phyloP scores from a whole-genome alignment of 768 basidiomycete genomes.

The Lanmaoa pseudosensibilis region DNA sequence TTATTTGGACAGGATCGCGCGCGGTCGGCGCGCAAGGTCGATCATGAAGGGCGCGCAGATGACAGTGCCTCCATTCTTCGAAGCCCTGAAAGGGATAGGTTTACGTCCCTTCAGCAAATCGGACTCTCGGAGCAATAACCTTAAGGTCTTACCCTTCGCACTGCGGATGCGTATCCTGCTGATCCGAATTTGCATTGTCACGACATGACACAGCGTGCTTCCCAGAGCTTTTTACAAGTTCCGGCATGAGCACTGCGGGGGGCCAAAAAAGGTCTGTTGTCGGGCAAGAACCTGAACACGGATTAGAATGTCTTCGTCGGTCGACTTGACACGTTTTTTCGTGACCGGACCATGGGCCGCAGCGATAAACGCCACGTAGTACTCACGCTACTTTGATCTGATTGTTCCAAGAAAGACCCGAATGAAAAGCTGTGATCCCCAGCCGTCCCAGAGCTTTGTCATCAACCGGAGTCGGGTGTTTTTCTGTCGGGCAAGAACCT shows the following conservation, averaged over 20 bases:
- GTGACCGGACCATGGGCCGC: constrained; percentile 3
- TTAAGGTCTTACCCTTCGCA: not conserved
- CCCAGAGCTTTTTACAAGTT: constrained; percentile 1
- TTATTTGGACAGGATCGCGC: not conserved
- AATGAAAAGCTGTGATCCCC: not conserved
- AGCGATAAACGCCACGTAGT: not conserved
- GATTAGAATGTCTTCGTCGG: constrained; percentile 8
- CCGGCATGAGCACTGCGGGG: not conserved
- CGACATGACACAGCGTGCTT: not conserved
- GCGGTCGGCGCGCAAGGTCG: constrained; percentile 13
- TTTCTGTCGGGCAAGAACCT: not conserved
- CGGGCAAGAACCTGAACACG: not conserved
- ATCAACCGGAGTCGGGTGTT: not conserved
- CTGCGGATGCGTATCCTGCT: not conserved
- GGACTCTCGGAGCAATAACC: constrained; percentile 6
- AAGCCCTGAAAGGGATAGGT: not conserved
- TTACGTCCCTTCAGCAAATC: constrained; percentile 2
- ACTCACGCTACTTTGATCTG: not conserved
- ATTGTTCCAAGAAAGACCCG: not conserved
- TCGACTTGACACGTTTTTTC: constrained; percentile 17
- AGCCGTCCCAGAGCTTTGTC: no score
- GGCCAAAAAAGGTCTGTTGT: not conserved
- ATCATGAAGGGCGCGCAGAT: constrained; percentile 22
- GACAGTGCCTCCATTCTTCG: constrained; percentile 21
- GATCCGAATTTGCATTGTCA: constrained; percentile 5